These are phyloP conservation scores for Naganishia albida DNA, from an alignment of 1,284 basidiomycete species.

Conservation along the genomic window DNA sequence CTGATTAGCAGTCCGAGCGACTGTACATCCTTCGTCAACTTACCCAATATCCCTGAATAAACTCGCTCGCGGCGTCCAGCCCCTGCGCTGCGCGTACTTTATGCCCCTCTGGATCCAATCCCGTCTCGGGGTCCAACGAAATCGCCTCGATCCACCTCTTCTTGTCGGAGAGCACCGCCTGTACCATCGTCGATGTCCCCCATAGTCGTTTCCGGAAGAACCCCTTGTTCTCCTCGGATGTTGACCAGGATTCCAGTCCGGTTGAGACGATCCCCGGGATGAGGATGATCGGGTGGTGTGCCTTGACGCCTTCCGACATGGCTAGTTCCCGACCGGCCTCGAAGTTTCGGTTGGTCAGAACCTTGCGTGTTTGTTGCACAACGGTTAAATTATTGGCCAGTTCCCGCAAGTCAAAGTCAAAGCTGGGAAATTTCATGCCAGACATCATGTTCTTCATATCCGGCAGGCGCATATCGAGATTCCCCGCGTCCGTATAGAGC, in stretches of 20 bases:
- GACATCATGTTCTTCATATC: constrained; percentile 21
- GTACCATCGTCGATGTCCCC: constrained; percentile 52
- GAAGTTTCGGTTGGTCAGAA: constrained; percentile 78
- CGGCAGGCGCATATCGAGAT: constrained; percentile 3
- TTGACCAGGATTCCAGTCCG: constrained; percentile 50
- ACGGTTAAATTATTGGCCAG: constrained; percentile 31
- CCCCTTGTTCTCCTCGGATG: constrained; percentile 42
- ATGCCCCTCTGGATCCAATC: constrained; percentile 83
- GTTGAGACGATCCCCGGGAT: constrained; percentile 66
- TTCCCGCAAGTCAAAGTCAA: constrained; percentile 33
- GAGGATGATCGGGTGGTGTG: constrained; percentile 75
- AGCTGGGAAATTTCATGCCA: constrained; percentile 27
- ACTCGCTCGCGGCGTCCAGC: constrained; percentile 67
- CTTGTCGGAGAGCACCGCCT: constrained; percentile 80
- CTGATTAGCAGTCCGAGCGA: neutral
- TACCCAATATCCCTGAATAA: constrained; percentile 66
- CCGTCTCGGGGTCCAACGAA: constrained; percentile 86
- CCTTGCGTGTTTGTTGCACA: constrained; percentile 60
- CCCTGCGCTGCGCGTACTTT: constrained; percentile 90
- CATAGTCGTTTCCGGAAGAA: constrained; percentile 55
- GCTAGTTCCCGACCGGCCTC: constrained; percentile 73
- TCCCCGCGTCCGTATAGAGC: constrained; percentile 15
- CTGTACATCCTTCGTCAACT: neutral
- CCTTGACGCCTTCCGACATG: constrained; percentile 64
- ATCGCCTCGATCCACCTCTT: constrained; percentile 86